Evolutionary conservation across 495 filamentous ascomycete genomes (phyloP).

Genomic region (Xylaria venustula): DNA sequence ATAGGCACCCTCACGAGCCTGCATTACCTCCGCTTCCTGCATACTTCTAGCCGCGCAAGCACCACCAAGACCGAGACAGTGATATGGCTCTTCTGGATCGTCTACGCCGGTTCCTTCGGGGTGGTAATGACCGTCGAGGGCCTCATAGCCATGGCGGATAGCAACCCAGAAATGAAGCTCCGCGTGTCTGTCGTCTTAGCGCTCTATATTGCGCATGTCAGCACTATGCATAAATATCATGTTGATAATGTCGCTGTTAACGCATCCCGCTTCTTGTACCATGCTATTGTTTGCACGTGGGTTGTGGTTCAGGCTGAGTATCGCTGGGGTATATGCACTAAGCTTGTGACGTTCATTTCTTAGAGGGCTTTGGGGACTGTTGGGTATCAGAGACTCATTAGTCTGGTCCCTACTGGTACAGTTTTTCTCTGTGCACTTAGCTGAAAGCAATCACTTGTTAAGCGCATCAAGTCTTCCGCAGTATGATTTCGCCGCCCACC

Average conservation of each 20-base stretch:
- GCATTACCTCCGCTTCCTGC: neutral
- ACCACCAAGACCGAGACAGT: neutral
- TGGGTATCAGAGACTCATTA: too few species aligned
- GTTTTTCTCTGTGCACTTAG: too few species aligned
- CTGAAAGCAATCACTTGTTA: too few species aligned
- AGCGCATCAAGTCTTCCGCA: too few species aligned
- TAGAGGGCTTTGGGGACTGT: neutral
- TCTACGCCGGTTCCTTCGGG: neutral
- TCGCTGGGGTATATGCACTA: neutral
- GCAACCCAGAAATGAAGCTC: neutral
- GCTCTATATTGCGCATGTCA: neutral
- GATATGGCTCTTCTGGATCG: neutral
- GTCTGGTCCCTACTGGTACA: too few species aligned
- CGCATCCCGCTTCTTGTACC: neutral
- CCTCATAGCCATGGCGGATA: neutral
- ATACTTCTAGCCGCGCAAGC: neutral
- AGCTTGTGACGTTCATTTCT: neutral
- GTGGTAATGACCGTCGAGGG: neutral
- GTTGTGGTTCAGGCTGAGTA: neutral
- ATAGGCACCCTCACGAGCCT: neutral
- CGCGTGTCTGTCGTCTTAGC: neutral
- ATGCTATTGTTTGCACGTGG: neutral
- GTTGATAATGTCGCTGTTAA: neutral
- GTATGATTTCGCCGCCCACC: too few species aligned
- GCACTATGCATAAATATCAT: neutral